Base-by-base conservation (phyloP, 75 land plant species). In the Pinus albicaulis region DNA sequence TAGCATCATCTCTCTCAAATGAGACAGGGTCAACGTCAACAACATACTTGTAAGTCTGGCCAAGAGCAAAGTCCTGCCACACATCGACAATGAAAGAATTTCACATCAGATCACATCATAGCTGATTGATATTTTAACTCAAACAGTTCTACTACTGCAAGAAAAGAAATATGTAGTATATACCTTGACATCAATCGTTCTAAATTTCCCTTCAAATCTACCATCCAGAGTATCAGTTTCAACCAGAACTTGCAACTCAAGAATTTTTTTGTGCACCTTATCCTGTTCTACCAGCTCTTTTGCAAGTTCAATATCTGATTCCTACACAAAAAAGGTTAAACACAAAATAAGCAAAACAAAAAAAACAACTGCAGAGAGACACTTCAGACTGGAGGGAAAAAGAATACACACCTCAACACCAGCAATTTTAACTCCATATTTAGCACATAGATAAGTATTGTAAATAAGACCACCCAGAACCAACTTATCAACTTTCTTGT, bases 391-490 rank as follows among this genome's bases (percentile, higher is more conserved):
- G 53, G 53, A 48, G 11, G 53, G 12, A 10, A 48, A 48, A 48
- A 48, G 11, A 44, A 48, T 48, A 7, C n/a, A 53, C 38, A 86
- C 88, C 87, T 86, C 80, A 31, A 86, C 87, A 19, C 87, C 87
- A 24, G 77, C 75, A 56, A 86, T 86, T 82, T 84, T 86, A 7
- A 86, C 82, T 48, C 86, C 87, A 66, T 86, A 86, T 53, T 86
- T 86, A n/a, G 87, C 87, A 73, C 87, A 86, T 34, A 86, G 82
- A 69, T 79, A 86, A 10, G 87, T 86, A 65, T 86, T 86, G 82
- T 84, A 86, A 3, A 86, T 80, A 26, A 86, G 72, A 2, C 87
- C 87, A 26, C 87, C 87, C 55, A 86, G 71, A 60, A 86, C 80
- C 5, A 86, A 64, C 56, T 84, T 84, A 74, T 86, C 87, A 26